Evolutionary conservation across 169 alveolate species (phyloP).

Genomic region (Babesia ovata): DNA sequence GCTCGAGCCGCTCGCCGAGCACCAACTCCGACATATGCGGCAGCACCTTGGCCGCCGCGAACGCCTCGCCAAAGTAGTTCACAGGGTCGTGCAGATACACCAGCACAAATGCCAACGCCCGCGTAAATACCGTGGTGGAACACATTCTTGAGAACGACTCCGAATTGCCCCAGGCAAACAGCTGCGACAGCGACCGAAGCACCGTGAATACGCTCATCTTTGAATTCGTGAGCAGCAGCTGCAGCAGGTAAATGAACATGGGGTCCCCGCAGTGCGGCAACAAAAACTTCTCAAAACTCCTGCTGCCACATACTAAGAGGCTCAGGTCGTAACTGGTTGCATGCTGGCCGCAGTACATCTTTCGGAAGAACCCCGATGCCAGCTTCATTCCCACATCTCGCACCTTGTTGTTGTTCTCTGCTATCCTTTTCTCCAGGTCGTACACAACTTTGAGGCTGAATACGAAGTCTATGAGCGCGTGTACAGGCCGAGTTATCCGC

Average conservation of each 20-base stretch:
- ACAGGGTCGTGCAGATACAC: slow-evolving; percentile 65
- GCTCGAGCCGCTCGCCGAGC: not conserved
- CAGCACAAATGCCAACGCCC: slow-evolving; percentile 34
- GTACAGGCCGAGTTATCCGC: slow-evolving; percentile 4
- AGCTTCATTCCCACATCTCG: not conserved
- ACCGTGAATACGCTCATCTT: slow-evolving; percentile 49
- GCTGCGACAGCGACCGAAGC: slow-evolving; percentile 16
- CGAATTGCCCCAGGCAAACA: slow-evolving; percentile 9
- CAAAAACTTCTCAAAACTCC: slow-evolving; percentile 29
- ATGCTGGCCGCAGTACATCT: slow-evolving; percentile 40
- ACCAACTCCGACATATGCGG: slow-evolving; percentile 11
- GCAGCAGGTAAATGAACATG: slow-evolving; percentile 30
- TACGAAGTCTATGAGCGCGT: slow-evolving; percentile 27
- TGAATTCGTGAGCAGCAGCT: slow-evolving; percentile 21
- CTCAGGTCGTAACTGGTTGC: slow-evolving; percentile 3
- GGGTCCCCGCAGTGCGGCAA: slow-evolving; percentile 20
- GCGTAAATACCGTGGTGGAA: not conserved
- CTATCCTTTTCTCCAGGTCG: slow-evolving; percentile 40
- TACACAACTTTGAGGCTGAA: slow-evolving; percentile 40
- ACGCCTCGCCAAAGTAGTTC: slow-evolving; percentile 59
- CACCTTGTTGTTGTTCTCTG: slow-evolving; percentile 1
- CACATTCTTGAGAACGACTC: slow-evolving; percentile 6
- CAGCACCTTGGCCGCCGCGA: slow-evolving; percentile 34
- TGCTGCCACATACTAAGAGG: slow-evolving; percentile 29
- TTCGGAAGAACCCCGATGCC: slow-evolving; percentile 14